Percentiles rank a stretch among this genome's conserved stretches.
Conservation (phyloP, 1,139 yeast genomes). For the Geotrichum candidum region DNA sequence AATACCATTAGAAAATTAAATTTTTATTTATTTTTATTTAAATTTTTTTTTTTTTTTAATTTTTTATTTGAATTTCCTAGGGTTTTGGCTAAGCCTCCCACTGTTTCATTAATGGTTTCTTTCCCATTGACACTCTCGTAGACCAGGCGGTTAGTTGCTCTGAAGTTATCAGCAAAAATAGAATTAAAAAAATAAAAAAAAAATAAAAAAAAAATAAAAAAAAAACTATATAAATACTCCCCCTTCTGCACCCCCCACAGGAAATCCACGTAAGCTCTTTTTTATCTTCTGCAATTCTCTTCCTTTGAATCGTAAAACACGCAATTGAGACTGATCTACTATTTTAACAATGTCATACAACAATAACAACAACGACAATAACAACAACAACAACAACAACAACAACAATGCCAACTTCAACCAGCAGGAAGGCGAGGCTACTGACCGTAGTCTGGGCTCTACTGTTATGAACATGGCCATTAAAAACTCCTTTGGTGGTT, state of each 20-base stretch:
- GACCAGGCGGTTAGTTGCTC: too few relatives aligned
- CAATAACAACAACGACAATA: not conserved
- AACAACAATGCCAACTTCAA: not conserved
- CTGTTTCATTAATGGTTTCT: not conserved
- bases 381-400: not conserved
- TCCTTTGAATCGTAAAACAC: not conserved
- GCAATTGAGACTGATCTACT: not conserved
- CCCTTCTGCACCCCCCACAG: not conserved
- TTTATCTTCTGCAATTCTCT: not conserved
- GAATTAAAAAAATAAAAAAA: not conserved
- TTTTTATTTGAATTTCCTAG: not conserved
- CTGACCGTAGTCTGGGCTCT: conserved; percentile 12
- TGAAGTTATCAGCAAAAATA: not conserved
- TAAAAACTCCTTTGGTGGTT: conserved; percentile 6
- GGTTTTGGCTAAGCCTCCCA: not conserved
- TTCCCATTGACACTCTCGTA: not conserved
- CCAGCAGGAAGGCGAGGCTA: not conserved
- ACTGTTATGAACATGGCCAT: conserved; percentile 12
- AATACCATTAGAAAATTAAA: too few relatives aligned
- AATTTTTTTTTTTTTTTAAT: too few relatives aligned
- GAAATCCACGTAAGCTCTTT: not conserved
- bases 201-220: too few relatives aligned
- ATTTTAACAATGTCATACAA: not conserved
- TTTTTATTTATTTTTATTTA: not conserved
- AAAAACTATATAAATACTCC: not conserved